phyloP scores from a whole-genome alignment of 768 basidiomycete species.

The Suillus tomentosus region DNA sequence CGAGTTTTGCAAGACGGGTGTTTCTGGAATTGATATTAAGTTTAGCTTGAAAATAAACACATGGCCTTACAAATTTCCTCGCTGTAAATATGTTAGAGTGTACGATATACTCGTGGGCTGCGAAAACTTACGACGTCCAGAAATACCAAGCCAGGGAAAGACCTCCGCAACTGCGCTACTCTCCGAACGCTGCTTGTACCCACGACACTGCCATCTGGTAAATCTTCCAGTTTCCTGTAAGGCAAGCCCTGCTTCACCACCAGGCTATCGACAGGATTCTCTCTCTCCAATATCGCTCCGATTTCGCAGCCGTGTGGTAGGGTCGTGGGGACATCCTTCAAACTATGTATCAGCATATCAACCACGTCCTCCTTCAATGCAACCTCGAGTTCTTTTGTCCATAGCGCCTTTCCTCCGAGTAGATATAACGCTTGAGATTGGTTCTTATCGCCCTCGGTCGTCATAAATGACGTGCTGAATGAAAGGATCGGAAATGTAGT shows the following conservation, averaged over 20 bases:
- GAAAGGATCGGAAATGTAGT: slow-evolving; percentile 50
- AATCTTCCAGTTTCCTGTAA: slow-evolving; percentile 76
- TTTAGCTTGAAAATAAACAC: slow-evolving; percentile 6
- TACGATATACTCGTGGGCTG: not conserved
- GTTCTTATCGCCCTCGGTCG: slow-evolving; percentile 84
- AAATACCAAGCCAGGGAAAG: slow-evolving; percentile 76
- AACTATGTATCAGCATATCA: slow-evolving; percentile 90
- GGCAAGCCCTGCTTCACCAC: slow-evolving; percentile 75
- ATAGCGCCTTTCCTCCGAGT: slow-evolving; percentile 87
- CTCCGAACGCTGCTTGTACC: slow-evolving; percentile 94
- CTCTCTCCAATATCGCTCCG: slow-evolving; percentile 82
- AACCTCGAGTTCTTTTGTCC: slow-evolving; percentile 97
- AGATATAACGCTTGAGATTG: slow-evolving; percentile 88
- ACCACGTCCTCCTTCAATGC: slow-evolving; percentile 69
- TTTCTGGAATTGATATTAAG: slow-evolving; percentile 50
- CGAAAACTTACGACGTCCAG: slow-evolving; percentile 77
- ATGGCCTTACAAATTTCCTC: slow-evolving; percentile 79
- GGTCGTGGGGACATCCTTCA: slow-evolving; percentile 92
- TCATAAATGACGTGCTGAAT: slow-evolving; percentile 63
- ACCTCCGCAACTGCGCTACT: slow-evolving; percentile 84
- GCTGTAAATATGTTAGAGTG: slow-evolving; percentile 40
- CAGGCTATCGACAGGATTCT: slow-evolving; percentile 86
- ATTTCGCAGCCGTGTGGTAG: slow-evolving; percentile 85
- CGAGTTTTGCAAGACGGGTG: slow-evolving; percentile 89
- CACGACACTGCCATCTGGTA: slow-evolving; percentile 88